These are phyloP conservation scores for Crithidia sp. DNA, from an alignment of 208 protist species.

Conservation along the genomic window DNA sequence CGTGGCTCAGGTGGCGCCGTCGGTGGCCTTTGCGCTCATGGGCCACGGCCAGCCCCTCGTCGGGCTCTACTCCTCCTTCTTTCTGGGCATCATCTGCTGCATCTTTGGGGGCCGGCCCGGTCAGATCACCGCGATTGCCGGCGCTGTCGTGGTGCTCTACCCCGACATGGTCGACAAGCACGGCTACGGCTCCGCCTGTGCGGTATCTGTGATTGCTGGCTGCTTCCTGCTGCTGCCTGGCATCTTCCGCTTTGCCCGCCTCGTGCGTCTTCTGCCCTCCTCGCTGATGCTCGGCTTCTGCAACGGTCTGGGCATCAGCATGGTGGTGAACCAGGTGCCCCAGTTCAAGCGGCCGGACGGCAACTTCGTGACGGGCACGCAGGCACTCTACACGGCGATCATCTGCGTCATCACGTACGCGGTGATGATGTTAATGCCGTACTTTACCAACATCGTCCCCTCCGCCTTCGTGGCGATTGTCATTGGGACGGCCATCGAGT, in stretches of 20 bases:
- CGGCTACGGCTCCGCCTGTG: slow-evolving; percentile 50
- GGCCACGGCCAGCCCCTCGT: slow-evolving; percentile 48
- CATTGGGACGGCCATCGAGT: slow-evolving; percentile 59
- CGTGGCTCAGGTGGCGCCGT: slow-evolving; percentile 57
- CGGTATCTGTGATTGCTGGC: slow-evolving; percentile 50
- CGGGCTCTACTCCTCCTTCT: slow-evolving; percentile 65
- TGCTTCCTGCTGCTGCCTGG: slow-evolving; percentile 48
- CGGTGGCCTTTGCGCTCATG: slow-evolving; percentile 58
- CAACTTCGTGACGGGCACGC: slow-evolving; percentile 40
- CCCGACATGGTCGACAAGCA: slow-evolving; percentile 51
- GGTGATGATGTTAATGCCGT: slow-evolving; percentile 66
- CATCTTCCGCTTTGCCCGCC: slow-evolving; percentile 50
- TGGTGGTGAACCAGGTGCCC: slow-evolving; percentile 52
- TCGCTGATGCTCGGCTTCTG: slow-evolving; percentile 67
- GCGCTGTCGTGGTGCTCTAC: slow-evolving; percentile 63
- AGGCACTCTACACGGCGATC: slow-evolving; percentile 49
- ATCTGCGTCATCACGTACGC: slow-evolving; percentile 59
- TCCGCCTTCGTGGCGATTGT: slow-evolving; percentile 56
- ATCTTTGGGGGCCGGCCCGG: slow-evolving; percentile 56
- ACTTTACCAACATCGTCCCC: slow-evolving; percentile 54
- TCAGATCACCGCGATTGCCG: slow-evolving; percentile 60
- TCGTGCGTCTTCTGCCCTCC: slow-evolving; percentile 52
- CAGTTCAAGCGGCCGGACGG: slow-evolving; percentile 51
- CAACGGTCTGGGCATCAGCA: slow-evolving; percentile 56
- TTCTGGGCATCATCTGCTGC: slow-evolving; percentile 51